Percentiles rank a stretch among this genome's conserved stretches.
phyloP scores from a whole-genome alignment of 139 green algal genomes.

The Edaphochlamys debaryana region DNA sequence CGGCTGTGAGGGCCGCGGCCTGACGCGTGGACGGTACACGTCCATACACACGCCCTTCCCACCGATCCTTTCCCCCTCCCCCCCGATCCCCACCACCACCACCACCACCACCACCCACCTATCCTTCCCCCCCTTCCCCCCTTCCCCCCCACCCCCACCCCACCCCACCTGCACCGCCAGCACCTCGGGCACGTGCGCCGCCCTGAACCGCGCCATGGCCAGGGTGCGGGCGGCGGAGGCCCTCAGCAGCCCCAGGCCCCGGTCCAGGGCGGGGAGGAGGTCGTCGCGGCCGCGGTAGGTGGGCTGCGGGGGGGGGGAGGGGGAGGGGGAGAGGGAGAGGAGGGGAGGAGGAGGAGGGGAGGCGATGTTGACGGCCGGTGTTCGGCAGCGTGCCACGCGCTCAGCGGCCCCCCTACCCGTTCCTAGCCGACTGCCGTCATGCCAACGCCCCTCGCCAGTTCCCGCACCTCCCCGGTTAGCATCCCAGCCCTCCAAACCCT shows the following conservation, averaged over 20 bases:
- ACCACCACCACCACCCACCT: neutral
- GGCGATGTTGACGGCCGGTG: too few species aligned
- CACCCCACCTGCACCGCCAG: neutral
- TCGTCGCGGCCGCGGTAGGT: conserved; percentile 14
- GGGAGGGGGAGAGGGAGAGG: too few species aligned
- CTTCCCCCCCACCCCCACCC: neutral
- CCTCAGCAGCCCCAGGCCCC: conserved; percentile 17
- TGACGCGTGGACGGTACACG: too few species aligned
- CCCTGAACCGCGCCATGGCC: neutral
- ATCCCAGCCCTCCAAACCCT: too few species aligned
- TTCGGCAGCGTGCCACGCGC: too few species aligned
- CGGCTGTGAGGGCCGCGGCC: too few species aligned
- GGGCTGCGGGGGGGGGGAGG: neutral
- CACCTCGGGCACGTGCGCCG: conserved; percentile 5
- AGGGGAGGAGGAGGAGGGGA: too few species aligned
- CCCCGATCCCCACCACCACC: neutral
- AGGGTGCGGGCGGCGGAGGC: too few species aligned
- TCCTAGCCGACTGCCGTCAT: too few species aligned
- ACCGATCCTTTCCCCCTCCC: neutral
- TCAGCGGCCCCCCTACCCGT: too few species aligned
- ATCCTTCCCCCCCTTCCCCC: neutral
- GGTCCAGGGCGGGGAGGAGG: conserved; percentile 2
- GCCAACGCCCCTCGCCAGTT: too few species aligned
- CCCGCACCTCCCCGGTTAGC: too few species aligned
- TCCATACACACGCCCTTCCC: neutral